Conservation (phyloP, 345 rosid genomes). For the Eucalyptus dawsonii region DNA sequence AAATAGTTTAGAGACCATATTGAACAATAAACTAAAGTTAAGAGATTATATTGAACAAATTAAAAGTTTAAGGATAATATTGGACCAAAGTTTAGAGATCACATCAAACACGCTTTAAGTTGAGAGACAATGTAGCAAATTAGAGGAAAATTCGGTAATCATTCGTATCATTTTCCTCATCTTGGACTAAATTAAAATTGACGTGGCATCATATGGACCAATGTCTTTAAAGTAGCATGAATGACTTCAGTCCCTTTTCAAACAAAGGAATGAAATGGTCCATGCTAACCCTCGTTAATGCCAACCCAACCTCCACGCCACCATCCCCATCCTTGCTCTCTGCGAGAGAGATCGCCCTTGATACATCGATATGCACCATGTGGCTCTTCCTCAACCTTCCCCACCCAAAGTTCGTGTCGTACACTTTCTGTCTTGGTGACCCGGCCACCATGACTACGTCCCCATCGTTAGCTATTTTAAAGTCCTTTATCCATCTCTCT, state of each 20-base stretch:
- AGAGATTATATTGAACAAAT: fast-evolving
- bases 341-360: background rate
- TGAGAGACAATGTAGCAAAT: too few species aligned
- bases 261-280: background rate
- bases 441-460: conserved; percentile 2
- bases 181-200: background rate
- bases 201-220: background rate
- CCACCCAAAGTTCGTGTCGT: conserved; percentile 31
- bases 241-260: background rate
- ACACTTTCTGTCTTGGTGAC: conserved; percentile 8
- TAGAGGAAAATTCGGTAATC: too few species aligned
- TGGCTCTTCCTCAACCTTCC: conserved; percentile 20
- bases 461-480: background rate
- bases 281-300: background rate
- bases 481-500: background rate
- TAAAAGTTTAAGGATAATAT: too few species aligned
- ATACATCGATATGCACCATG: background rate
- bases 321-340: conserved; percentile 10
- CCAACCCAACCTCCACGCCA: conserved; percentile 21
- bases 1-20: too few species aligned
- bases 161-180: too few species aligned
- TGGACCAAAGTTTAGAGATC: too few species aligned
- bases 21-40: too few species aligned
- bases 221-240: background rate
- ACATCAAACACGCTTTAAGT: too few species aligned